phyloP scores from a whole-genome alignment of 495 filamentous ascomycete genomes.

The Daldinia loculata region DNA sequence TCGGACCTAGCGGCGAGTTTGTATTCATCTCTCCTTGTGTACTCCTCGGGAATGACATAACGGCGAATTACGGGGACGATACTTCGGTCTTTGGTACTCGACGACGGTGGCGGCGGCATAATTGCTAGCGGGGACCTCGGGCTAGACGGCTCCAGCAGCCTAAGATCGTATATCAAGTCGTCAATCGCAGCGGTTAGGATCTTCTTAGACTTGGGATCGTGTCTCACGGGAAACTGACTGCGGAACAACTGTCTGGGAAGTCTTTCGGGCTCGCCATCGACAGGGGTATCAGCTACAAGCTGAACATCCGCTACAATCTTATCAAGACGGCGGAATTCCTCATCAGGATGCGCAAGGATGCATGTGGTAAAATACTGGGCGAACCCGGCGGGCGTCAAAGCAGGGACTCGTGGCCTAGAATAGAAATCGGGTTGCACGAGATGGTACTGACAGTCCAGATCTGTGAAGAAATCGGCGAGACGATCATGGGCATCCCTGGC shows the following conservation, averaged over 20 bases:
- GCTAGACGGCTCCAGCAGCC: constrained; percentile 9
- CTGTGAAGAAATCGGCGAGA: constrained; percentile 73
- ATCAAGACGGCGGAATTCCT: constrained; percentile 77
- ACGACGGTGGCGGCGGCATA: constrained; percentile 8
- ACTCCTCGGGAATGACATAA: constrained; percentile 11
- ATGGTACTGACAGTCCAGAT: constrained; percentile 81
- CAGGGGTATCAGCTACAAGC: constrained; percentile 64
- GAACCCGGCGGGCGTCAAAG: constrained; percentile 82
- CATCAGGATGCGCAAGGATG: constrained; percentile 79
- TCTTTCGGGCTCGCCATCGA: constrained; percentile 74
- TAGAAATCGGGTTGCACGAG: constrained; percentile 71
- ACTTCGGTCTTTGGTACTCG: neutral
- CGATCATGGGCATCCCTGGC: constrained; percentile 48
- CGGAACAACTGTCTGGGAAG: constrained; percentile 83
- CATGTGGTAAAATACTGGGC: constrained; percentile 76
- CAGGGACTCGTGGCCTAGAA: constrained; percentile 73
- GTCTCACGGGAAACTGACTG: constrained; percentile 68
- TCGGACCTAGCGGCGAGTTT: neutral
- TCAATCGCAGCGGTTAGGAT: constrained; percentile 43
- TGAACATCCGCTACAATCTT: constrained; percentile 78
- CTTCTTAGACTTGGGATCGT: constrained; percentile 40
- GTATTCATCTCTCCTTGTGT: neutral
- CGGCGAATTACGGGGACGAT: neutral
- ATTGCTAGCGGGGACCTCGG: constrained; percentile 18
- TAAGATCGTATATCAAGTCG: constrained; percentile 39